Percentiles rank a stretch among this genome's conserved stretches.
phyloP scores from a whole-genome alignment of 2,329 filamentous ascomycete genomes.

The Cordyceps tenuipes region DNA sequence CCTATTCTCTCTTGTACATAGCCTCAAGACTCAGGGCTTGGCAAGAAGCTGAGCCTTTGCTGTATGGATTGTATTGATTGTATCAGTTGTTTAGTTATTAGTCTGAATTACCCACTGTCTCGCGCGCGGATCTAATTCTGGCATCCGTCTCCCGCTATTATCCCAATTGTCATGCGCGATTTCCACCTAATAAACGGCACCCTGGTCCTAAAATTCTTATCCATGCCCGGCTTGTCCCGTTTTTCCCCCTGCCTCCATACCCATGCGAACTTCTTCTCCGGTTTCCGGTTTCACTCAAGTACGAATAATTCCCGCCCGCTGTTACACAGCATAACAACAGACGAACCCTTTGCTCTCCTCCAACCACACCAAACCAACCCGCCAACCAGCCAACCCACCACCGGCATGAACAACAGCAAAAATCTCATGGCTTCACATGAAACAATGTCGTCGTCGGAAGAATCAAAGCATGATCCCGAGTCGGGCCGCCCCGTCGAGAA shows the following conservation, averaged over 20 bases:
- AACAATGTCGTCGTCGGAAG: slow-evolving; percentile 10
- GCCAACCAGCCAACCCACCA: neutral
- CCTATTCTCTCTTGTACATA: too few species aligned
- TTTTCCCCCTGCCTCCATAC: neutral
- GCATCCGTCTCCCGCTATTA: slow-evolving; percentile 11
- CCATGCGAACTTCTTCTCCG: neutral
- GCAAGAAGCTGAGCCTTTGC: neutral
- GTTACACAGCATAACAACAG: slow-evolving; percentile 1
- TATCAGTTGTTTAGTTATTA: neutral
- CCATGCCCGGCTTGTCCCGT: slow-evolving; percentile 5
- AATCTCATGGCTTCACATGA: neutral
- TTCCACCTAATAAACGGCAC: slow-evolving; percentile 6
- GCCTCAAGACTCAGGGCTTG: neutral
- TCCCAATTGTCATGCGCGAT: slow-evolving; percentile 4
- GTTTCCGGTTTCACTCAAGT: neutral
- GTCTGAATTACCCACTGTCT: slow-evolving; percentile 3
- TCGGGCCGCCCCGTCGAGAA: slow-evolving; percentile 12
- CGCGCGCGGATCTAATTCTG: slow-evolving; percentile 8
- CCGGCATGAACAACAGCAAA: neutral
- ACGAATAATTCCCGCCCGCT: neutral
- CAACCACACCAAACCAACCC: neutral
- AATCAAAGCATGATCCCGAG: slow-evolving; percentile 14
- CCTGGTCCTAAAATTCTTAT: slow-evolving; percentile 9
- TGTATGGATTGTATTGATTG: neutral
- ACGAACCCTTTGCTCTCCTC: neutral